Evolutionary conservation across 2,329 filamentous ascomycete genomes (phyloP).

Genomic region (Ophiostoma tasmaniense): DNA sequence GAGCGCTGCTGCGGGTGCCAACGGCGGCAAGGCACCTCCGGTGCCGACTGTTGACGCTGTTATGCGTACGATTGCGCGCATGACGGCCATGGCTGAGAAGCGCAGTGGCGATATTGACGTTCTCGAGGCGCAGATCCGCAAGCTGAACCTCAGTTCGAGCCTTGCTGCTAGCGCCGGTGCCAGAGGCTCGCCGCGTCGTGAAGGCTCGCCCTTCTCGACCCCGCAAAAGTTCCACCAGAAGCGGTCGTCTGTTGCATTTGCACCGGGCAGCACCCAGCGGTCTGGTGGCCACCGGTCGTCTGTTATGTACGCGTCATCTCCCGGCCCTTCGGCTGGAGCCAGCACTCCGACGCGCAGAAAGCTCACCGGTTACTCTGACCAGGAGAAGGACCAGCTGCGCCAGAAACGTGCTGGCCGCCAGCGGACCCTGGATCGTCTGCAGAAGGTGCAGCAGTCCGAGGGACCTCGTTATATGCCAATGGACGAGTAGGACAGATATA

Average conservation of each 20-base stretch:
- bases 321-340: conserved; percentile 24
- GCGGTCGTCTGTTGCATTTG: conserved; percentile 27
- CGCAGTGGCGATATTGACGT: conserved; percentile 86
- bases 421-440: conserved; percentile 21
- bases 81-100: conserved; percentile 88
- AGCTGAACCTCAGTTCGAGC: conserved; percentile 46
- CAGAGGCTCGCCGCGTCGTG: conserved; percentile 24
- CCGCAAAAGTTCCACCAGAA: conserved; percentile 34
- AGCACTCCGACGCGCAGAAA: conserved; percentile 50
- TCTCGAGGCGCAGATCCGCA: conserved; percentile 77
- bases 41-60: conserved; percentile 87
- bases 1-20: conserved; percentile 42
- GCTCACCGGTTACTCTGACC: conserved; percentile 50
- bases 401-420: conserved; percentile 39
- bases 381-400: conserved; percentile 50
- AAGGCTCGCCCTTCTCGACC: conserved; percentile 34
- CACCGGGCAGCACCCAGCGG: conserved; percentile 29
- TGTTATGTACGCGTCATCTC: conserved; percentile 28
- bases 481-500: conserved; percentile 12
- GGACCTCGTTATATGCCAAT: conserved; percentile 22
- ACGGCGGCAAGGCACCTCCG: conserved; percentile 36
- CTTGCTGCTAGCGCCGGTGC: neutral
- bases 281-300: conserved; percentile 33
- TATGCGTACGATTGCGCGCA: conserved; percentile 80
- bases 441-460: conserved; percentile 37